phyloP scores from a whole-genome alignment of 805 yeast species.

The Candida xiaguanensis region DNA sequence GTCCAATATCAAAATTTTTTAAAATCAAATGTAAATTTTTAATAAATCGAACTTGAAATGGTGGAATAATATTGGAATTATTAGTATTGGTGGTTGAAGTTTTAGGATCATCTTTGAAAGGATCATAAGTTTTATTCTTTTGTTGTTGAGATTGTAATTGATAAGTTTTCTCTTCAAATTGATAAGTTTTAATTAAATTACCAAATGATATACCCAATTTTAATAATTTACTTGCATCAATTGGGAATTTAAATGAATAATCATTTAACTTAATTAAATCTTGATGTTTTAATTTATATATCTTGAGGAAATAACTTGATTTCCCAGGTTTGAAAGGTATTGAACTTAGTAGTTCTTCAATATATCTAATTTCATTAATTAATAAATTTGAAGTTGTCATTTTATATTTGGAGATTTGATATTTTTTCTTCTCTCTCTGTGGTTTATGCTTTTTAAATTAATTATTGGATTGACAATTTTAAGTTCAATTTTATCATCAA shows the following conservation, averaged over 20 bases:
- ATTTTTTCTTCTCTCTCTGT: background rate
- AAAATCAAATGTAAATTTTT: conserved; percentile 29
- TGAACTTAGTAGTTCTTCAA: conserved; percentile 26
- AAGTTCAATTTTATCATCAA: conserved; percentile 16
- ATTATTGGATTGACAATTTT: conserved; percentile 8
- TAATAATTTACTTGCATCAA: conserved; percentile 33
- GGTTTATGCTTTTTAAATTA: conserved; percentile 6
- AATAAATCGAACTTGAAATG: conserved; percentile 31
- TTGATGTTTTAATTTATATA: conserved; percentile 25
- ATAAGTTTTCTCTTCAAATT: conserved; percentile 29
- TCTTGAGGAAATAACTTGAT: conserved; percentile 22
- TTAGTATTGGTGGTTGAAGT: background rate
- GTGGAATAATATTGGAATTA: conserved; percentile 11
- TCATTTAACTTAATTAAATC: conserved; percentile 21
- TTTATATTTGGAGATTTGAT: background rate
- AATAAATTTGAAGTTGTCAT: conserved; percentile 15
- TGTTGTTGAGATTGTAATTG: conserved; percentile 19
- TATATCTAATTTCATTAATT: conserved; percentile 22
- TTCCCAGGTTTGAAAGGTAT: conserved; percentile 29
- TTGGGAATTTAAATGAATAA: conserved; percentile 23
- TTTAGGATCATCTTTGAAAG: conserved; percentile 1
- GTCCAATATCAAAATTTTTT: conserved; percentile 40
- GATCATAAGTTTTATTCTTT: conserved; percentile 8
- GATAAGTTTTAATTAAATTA: conserved; percentile 33
- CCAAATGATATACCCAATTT: conserved; percentile 43